phyloP scores from a whole-genome alignment of 495 filamentous ascomycete species.

The Neurospora pannonica region DNA sequence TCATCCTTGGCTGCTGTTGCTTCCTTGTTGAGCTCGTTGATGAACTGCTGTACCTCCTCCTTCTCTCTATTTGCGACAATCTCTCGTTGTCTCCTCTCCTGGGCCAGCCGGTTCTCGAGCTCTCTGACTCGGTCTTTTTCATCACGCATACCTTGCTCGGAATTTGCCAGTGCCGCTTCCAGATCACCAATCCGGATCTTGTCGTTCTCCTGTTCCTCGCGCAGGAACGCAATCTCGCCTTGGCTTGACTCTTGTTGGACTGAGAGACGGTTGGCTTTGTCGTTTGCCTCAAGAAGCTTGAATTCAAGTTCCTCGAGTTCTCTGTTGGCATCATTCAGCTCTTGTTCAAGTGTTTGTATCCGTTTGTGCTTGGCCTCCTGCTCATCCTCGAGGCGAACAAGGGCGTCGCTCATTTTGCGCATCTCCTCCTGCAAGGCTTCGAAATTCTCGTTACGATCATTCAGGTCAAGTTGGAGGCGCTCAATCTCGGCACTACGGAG shows the following conservation, averaged over 20 bases:
- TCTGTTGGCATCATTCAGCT: conserved; percentile 62
- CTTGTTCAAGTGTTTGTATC: conserved; percentile 64
- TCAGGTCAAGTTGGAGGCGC: conserved; percentile 57
- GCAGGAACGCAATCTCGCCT: conserved; percentile 85
- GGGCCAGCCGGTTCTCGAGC: conserved; percentile 64
- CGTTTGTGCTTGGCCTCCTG: conserved; percentile 52
- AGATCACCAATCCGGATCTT: conserved; percentile 97
- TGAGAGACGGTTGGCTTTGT: conserved; percentile 73
- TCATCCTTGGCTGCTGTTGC: conserved; percentile 79
- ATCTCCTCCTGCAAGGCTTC: conserved; percentile 81
- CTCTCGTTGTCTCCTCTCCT: conserved; percentile 79
- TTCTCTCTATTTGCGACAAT: conserved; percentile 78
- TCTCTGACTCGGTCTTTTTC: conserved; percentile 74
- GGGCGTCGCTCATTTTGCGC: conserved; percentile 74
- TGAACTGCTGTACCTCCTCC: conserved; percentile 62
- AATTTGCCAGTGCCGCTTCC: conserved; percentile 66
- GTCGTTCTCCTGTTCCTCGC: conserved; percentile 94
- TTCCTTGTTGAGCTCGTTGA: conserved; percentile 80
- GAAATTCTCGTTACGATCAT: conserved; percentile 71
- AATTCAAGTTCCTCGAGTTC: conserved; percentile 71
- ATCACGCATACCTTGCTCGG: conserved; percentile 61
- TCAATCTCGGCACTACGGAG: conserved; percentile 63
- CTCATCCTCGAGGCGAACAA: conserved; percentile 81
- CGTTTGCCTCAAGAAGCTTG: conserved; percentile 66
- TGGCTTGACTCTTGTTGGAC: conserved; percentile 90